A percentile compares a stretch with the other conserved stretches of the same genome.
Evolutionary conservation across 371 early-diverging fungal genomes (phyloP).

Genomic region (Lichtheimia hyalospora): DNA sequence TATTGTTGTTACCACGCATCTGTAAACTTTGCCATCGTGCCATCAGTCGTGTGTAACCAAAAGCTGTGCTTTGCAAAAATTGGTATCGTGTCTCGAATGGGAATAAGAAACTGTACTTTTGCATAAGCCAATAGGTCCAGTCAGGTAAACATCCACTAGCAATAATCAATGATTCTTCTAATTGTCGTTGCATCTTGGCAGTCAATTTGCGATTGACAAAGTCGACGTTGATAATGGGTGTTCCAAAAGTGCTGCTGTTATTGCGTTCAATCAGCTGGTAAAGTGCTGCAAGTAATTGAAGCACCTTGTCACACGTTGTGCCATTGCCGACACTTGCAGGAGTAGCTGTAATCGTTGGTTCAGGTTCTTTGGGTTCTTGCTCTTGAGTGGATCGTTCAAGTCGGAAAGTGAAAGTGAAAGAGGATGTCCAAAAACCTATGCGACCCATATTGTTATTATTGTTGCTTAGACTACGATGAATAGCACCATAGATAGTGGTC

Average conservation of each 20-base stretch:
- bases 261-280: background rate
- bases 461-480: background rate
- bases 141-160: slow-evolving; percentile 73
- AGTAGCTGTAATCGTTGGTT: background rate
- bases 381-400: no score
- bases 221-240: background rate
- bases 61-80: slow-evolving; percentile 77
- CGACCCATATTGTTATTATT: background rate
- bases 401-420: no score
- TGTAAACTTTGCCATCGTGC: slow-evolving; percentile 54
- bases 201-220: slow-evolving; percentile 71
- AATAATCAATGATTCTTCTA: slow-evolving; percentile 85
- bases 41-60: slow-evolving; percentile 82
- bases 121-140: slow-evolving; percentile 72
- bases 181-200: slow-evolving; percentile 77
- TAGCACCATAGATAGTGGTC: slow-evolving; percentile 4
- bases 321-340: background rate
- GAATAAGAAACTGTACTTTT: slow-evolving; percentile 72
- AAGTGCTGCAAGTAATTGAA: background rate
- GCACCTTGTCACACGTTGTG: slow-evolving; percentile 4
- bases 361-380: no score
- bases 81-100: slow-evolving; percentile 78
- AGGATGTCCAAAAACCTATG: background rate
- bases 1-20: slow-evolving; percentile 33
- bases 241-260: no score